Percentiles rank a stretch among this genome's conserved stretches.
These are phyloP conservation scores for Murraya koenigii DNA, from an alignment of 345 rosid species.

Conservation along the genomic window DNA sequence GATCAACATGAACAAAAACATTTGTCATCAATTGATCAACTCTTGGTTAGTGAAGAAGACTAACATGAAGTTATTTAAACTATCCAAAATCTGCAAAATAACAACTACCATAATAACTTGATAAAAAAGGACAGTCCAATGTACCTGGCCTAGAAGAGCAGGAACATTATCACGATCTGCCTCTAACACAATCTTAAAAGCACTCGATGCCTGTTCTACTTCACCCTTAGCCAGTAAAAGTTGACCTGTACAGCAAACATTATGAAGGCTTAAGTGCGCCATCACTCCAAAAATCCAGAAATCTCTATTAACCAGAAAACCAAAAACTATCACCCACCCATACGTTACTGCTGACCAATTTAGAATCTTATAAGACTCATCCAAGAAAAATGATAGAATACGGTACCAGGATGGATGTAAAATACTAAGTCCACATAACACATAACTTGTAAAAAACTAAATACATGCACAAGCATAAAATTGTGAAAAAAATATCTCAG, in stretches of 20 bases:
- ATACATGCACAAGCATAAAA: not conserved
- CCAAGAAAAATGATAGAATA: not conserved
- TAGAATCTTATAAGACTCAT: not conserved
- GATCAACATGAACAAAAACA: not conserved
- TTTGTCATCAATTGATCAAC: not conserved
- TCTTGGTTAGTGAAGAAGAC: not conserved
- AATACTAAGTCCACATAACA: not conserved
- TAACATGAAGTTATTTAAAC: not conserved
- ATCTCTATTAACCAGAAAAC: not conserved
- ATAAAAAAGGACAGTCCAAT: not conserved
- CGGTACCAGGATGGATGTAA: not conserved
- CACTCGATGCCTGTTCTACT: slow-evolving; percentile 82
- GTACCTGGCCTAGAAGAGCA: slow-evolving; percentile 98
- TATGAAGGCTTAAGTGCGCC: not conserved
- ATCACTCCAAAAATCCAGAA: not conserved
- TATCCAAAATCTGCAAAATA: slow-evolving; percentile 4
- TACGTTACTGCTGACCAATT: not conserved
- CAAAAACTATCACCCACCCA: not conserved
- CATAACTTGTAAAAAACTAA: not conserved
- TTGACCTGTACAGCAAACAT: slow-evolving; percentile 61
- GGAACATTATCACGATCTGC: slow-evolving; percentile 80
- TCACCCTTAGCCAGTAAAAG: slow-evolving; percentile 95
- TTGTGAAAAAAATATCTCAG: not conserved
- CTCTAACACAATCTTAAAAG: slow-evolving; percentile 82
- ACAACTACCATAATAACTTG: slow-evolving; percentile 3